Evolutionary conservation across 2,329 filamentous ascomycete species (phyloP), one percentile per base, ranked within the genome.

Genomic region (Juglanconis sp.): DNA sequence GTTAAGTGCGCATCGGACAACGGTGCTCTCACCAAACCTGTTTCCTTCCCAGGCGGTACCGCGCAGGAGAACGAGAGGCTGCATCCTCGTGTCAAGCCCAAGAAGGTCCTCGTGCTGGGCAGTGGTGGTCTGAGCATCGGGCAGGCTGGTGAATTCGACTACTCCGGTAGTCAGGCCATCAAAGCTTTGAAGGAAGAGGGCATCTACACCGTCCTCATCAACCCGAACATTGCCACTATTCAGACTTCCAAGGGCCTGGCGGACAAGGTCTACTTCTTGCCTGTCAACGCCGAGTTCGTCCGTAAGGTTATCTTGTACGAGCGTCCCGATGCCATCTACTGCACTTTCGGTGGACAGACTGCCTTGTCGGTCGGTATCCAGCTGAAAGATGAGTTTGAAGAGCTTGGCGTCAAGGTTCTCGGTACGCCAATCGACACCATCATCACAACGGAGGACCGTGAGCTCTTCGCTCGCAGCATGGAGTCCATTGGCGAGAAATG

Each of bases 211-310:
- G 89, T 99, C 65, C 81, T 99, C 65, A 98, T 99, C 83, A 99
- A 99, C 79, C 95, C 95, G 60, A 99, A 99, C 74, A 98, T 99
- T 73, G 95, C 95, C 66, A 99, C 95, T 0, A 98, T 98, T 64
- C 95, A 99, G 75, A 99, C 95, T 4, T 98, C 95, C 56, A 97
- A 97, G 79, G 95, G 95, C 65, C 81, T 99, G 56, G 95, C 95
- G 13, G 95, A 99, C 76, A 98, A 98, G 81, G 95, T 99, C 55
- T 99, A 98, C 79, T 99, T 98, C 82, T 81, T 98, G 48, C 95
- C 95, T 1, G 95, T 99, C 72, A 98, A 93, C 63, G 90, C 94
- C 61, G 94, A 98, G 57, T 98, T 97, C 67, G 95, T 99, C 48
- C 91, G 94, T 72, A 98, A 98, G 78, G 93, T 99, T 72, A 98